A percentile compares a stretch with the other conserved stretches of the same genome.
phyloP scores from a whole-genome alignment of 768 basidiomycete genomes.

The Leucosporidium scottii region DNA sequence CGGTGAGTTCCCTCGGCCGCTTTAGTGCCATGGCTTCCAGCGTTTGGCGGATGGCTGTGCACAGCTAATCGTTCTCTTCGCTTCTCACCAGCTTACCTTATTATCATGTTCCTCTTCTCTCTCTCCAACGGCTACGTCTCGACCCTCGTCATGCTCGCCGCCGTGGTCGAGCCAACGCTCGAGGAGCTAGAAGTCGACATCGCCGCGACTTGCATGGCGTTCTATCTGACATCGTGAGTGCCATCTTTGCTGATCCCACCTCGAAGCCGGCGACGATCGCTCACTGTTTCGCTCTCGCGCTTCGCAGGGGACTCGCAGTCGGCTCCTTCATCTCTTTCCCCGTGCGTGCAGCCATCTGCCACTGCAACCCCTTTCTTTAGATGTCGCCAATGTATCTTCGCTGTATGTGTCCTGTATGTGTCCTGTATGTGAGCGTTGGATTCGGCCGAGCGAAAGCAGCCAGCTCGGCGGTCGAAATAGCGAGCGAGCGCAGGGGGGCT shows the following conservation, averaged over 20 bases:
- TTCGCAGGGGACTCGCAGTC: slow-evolving; percentile 26
- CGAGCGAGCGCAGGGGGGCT: too few relatives aligned
- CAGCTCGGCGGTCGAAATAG: too few relatives aligned
- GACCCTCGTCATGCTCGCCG: slow-evolving; percentile 36
- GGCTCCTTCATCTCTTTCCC: slow-evolving; percentile 30
- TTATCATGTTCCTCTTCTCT: slow-evolving; percentile 35
- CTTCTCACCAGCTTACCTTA: slow-evolving; percentile 23
- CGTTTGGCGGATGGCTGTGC: neutral
- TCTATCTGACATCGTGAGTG: neutral
- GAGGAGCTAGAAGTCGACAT: slow-evolving; percentile 34
- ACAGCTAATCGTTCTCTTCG: too few relatives aligned
- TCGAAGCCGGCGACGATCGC: neutral
- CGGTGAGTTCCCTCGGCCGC: slow-evolving; percentile 10
- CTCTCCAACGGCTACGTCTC: slow-evolving; percentile 36
- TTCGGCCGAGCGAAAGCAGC: too few relatives aligned
- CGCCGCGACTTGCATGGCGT: slow-evolving; percentile 4
- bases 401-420: too few relatives aligned
- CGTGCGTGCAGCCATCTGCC: slow-evolving; percentile 18
- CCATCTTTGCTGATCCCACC: neutral
- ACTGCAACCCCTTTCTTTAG: slow-evolving; percentile 19
- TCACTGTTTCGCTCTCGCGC: neutral
- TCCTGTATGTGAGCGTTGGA: too few relatives aligned
- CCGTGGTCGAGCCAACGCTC: slow-evolving; percentile 28
- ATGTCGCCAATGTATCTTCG: too few relatives aligned
- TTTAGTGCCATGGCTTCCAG: neutral